phyloP scores from a whole-genome alignment of 2,329 filamentous ascomycete species.

The Fusarium coffeatum region DNA sequence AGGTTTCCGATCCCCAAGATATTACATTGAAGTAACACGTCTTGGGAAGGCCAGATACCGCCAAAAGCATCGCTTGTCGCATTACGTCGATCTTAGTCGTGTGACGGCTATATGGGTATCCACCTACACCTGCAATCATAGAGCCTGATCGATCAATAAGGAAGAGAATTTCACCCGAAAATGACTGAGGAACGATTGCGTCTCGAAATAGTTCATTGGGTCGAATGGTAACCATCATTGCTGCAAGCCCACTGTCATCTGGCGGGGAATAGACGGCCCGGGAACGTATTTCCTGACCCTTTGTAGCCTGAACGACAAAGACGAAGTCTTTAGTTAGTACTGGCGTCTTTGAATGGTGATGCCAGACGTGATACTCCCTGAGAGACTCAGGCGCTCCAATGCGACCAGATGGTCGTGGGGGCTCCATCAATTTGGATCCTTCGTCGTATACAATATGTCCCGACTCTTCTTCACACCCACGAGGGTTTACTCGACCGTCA shows the following conservation, averaged over 20 bases:
- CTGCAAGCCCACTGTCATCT: accelerated
- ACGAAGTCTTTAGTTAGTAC: not conserved
- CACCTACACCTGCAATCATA: no score
- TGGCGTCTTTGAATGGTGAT: not conserved
- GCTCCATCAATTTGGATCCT: accelerated
- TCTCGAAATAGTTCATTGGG: not conserved
- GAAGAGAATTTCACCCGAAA: not conserved
- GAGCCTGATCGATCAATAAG: not conserved
- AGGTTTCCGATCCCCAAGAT: not conserved
- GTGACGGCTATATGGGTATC: no score
- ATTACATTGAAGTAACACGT: not conserved
- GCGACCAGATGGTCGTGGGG: no score
- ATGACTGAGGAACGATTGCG: not conserved
- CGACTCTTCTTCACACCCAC: not conserved
- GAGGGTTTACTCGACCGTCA: accelerated
- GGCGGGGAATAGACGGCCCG: not conserved
- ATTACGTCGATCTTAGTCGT: not conserved
- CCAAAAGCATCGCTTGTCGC: not conserved
- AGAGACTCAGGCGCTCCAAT: no score
- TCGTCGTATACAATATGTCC: accelerated
- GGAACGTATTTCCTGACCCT: not conserved
- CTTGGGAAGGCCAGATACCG: accelerated
- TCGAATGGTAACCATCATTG: not conserved
- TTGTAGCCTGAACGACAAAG: not conserved
- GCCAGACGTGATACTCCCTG: not conserved